Percentiles rank a stretch among this genome's conserved stretches.
phyloP scores from a whole-genome alignment of 176 grass and related monocot genomes.

The Triticum turgidum region DNA sequence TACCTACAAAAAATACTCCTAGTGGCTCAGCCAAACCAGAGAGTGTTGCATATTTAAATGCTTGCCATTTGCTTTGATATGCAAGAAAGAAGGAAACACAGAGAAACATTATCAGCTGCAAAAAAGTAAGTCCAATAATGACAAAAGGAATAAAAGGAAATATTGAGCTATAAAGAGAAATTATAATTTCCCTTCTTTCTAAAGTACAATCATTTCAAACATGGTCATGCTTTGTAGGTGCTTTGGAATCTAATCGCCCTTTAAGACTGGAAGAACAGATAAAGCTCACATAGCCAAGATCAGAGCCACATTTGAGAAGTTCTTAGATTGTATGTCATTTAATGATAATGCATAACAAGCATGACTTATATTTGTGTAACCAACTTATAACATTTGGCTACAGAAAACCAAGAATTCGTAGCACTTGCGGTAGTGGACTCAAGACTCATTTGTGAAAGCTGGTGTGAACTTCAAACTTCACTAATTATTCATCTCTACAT shows the following conservation, averaged over 20 bases:
- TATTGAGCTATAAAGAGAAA: constrained; percentile 5
- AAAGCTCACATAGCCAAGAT: constrained; percentile 2
- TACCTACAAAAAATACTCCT: constrained; percentile 86
- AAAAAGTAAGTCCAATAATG: background rate
- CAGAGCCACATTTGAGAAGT: background rate
- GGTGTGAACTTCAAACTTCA: background rate
- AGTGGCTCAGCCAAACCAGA: constrained; percentile 86
- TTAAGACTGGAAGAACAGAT: background rate
- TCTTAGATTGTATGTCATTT: background rate
- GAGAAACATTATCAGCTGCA: background rate
- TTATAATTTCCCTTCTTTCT: background rate
- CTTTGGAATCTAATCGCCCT: background rate
- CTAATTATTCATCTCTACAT: constrained; percentile 14
- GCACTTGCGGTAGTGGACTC: background rate
- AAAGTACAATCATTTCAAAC: background rate
- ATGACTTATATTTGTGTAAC: constrained; percentile 11
- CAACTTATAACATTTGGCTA: background rate
- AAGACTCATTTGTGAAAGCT: background rate
- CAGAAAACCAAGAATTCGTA: background rate
- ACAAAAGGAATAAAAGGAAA: constrained; percentile 5
- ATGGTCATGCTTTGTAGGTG: background rate
- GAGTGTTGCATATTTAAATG: constrained; percentile 71
- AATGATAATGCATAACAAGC: background rate
- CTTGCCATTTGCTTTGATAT: constrained; percentile 73
- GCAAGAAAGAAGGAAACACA: constrained; percentile 19